These are phyloP conservation scores for Tagetes erecta DNA, from an alignment of 129 eudicot genomes.

Conservation along the genomic window DNA sequence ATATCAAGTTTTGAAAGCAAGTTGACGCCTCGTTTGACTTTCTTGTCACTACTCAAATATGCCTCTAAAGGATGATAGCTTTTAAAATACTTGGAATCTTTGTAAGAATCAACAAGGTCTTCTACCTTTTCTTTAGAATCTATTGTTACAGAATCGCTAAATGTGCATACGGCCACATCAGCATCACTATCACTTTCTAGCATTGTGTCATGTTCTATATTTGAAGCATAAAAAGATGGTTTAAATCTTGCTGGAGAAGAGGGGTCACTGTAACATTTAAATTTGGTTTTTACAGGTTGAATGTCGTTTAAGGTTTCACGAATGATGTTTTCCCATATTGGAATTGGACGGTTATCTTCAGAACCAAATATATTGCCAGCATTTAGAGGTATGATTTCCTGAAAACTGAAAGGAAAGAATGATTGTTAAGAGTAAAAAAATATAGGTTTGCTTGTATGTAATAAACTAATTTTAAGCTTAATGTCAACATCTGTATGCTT, in stretches of 20 bases:
- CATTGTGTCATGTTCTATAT: slow-evolving; percentile 49
- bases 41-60: slow-evolving; percentile 29
- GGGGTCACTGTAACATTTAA: slow-evolving; percentile 75
- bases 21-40: slow-evolving; percentile 38
- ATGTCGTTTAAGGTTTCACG: slow-evolving; percentile 64
- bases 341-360: slow-evolving; percentile 78
- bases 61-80: slow-evolving; percentile 53
- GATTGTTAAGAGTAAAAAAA: neutral
- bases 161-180: slow-evolving; percentile 37
- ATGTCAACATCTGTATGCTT: neutral
- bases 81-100: slow-evolving; percentile 47
- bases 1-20: slow-evolving; percentile 58
- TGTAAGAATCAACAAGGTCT: slow-evolving; percentile 39
- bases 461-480: neutral
- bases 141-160: slow-evolving; percentile 37
- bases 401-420: slow-evolving; percentile 49
- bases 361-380: slow-evolving; percentile 87
- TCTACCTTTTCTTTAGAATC: slow-evolving; percentile 45
- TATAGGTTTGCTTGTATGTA: slow-evolving; percentile 10
- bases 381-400: slow-evolving; percentile 86
- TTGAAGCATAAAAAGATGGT: slow-evolving; percentile 55
- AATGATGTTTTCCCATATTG: slow-evolving; percentile 78
- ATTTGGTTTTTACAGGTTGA: slow-evolving; percentile 45
- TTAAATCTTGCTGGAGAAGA: slow-evolving; percentile 85
- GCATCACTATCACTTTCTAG: slow-evolving; percentile 62